Base-by-base conservation (phyloP, 73 alveolate species). In the Loxodes magnus region DNA sequence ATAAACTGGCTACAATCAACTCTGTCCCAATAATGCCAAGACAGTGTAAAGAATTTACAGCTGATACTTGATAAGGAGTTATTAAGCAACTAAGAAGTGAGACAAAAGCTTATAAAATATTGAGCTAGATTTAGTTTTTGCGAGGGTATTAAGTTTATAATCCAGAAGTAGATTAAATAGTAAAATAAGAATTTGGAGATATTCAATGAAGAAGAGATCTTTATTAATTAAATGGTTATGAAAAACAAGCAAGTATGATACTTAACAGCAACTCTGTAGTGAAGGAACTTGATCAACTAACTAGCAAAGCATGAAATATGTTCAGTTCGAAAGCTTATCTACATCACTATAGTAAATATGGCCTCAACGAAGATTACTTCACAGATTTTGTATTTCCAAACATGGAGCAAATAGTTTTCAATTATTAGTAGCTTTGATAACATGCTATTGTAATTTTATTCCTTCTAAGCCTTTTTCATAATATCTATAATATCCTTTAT, bases 271-370 rank as follows among this genome's bases (percentile, higher is more conserved):
- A 46, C 15, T 14, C 59, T 25, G 17, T 24, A 5, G 15, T 46
- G 1, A 22, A 12, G 1, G 3, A 46, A 10, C 59, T 46, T 25
- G 59, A 46, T 46, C 0, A 20, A 25, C 39, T 46, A n/a, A 46
- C 27, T 46, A 41, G 27, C 1, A 46, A 46, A 19, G 27, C 59
- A n/a, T 24, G 7, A 16, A 37, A 3, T 7, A 46, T 46, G 59
- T 46, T 41, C n/a, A 12, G 17, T 14, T 46, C 59, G n/a, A 41
- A 41, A 10, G 59, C 59, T 25, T 46, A 46, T 25, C 17, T 46
- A 24, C 59, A 46, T 2, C 59, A 46, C 2, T 46, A 46, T 23
- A 46, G 27, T 24, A 46, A 46, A 2, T 46, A 25, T 25, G 59
- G 59, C n/a, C 22, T 46, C 26, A 41, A 46, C n/a, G 27, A 10